These are phyloP conservation scores for Lactarius trivialis DNA, from an alignment of 768 basidiomycete species.

Conservation along the genomic window DNA sequence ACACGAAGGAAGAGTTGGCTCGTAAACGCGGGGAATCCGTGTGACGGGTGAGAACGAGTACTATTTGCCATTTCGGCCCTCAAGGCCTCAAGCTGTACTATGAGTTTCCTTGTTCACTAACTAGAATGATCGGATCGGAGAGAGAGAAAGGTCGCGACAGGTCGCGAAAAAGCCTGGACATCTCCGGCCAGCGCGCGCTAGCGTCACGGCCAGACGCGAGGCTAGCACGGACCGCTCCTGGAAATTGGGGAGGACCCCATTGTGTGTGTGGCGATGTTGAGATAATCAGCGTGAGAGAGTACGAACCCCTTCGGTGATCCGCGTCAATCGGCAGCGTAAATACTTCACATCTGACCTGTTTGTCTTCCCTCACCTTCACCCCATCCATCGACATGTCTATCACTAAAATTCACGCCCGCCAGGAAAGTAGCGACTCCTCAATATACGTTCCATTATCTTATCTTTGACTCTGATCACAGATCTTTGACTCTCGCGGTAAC, in stretches of 20 bases:
- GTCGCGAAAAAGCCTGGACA: background rate
- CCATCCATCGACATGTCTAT: conserved; percentile 68
- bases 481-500: conserved; percentile 99
- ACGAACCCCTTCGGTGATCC: conserved; percentile 15
- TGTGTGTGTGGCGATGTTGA: conserved; percentile 16
- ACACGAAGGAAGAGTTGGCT: too few species aligned
- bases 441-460: background rate
- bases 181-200: too few species aligned
- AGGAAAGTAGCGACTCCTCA: conserved; percentile 44
- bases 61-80: too few species aligned
- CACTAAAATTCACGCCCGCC: conserved; percentile 86
- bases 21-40: too few species aligned
- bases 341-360: conserved; percentile 15
- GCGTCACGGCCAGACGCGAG: too few species aligned
- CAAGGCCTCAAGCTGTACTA: too few species aligned
- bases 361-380: conserved; percentile 9
- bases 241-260: conserved; percentile 3
- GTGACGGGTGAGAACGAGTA: too few species aligned
- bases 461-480: conserved; percentile 41
- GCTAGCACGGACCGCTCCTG: background rate
- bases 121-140: background rate
- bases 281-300: conserved; percentile 39
- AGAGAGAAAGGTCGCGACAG: background rate
- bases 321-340: conserved; percentile 21
- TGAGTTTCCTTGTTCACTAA: too few species aligned